Conservation (phyloP, 345 rosid genomes). For the Pugionium dolabratum region DNA sequence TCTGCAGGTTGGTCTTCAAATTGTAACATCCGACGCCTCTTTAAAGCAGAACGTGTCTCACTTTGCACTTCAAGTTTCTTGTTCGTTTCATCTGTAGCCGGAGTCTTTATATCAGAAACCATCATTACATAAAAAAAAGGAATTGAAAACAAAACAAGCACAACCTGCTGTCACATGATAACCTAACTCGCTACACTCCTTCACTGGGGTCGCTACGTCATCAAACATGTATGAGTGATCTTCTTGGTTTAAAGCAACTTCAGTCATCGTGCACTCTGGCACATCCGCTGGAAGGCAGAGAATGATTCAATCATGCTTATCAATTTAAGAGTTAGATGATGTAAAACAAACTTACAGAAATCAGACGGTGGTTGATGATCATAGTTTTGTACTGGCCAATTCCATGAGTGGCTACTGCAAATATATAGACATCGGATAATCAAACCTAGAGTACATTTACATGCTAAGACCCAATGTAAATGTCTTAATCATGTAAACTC, state of each 20-base stretch:
- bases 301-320: not conserved
- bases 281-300: conserved; percentile 26
- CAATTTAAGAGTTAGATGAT: not conserved
- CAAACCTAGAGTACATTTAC: not conserved
- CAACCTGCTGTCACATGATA: conserved; percentile 52
- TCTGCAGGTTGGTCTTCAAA: conserved; percentile 61
- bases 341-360: conserved; percentile 30
- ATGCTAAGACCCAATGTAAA: not conserved
- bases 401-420: conserved; percentile 36
- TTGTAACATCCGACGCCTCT: conserved; percentile 91
- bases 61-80: conserved; percentile 54
- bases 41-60: conserved; percentile 59
- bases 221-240: conserved; percentile 82
- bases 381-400: conserved; percentile 33
- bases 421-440: too few relatives aligned
- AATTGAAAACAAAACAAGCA: conserved; percentile 25
- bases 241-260: conserved; percentile 70
- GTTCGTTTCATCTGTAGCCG: conserved; percentile 48
- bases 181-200: conserved; percentile 76
- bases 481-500: too few relatives aligned
- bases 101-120: conserved; percentile 28
- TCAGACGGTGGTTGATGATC: conserved; percentile 30
- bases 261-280: conserved; percentile 44
- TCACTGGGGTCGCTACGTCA: conserved; percentile 81
- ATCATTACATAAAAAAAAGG: not conserved